Evolutionary conservation across 306 rosid genomes (phyloP).

Genomic region (Datisca glomerata): DNA sequence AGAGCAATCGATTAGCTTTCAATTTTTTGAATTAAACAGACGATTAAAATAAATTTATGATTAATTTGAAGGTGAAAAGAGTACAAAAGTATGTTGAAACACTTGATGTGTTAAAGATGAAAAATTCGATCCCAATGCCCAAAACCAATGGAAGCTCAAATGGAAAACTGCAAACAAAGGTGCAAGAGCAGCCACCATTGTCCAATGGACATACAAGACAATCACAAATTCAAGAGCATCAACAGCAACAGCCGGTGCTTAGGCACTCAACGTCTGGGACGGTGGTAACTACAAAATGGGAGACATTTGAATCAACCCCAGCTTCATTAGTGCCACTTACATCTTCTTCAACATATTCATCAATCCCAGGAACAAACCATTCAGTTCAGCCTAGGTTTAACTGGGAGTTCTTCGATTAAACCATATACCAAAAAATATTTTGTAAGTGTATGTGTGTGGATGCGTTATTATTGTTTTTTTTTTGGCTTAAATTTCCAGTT

Average conservation of each 20-base stretch:
- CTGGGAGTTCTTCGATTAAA: slow-evolving; percentile 76
- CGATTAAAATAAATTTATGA: neutral
- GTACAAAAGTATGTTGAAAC: slow-evolving; percentile 93
- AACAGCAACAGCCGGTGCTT: too few relatives aligned
- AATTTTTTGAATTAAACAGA: neutral
- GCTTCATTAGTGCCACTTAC: slow-evolving; percentile 27
- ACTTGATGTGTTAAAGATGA: slow-evolving; percentile 65
- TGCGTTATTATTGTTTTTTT: too few relatives aligned
- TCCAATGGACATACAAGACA: slow-evolving; percentile 13
- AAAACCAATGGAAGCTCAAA: slow-evolving; percentile 23
- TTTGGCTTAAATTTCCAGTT: slow-evolving; percentile 37
- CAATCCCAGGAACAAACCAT: slow-evolving; percentile 24
- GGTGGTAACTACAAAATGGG: slow-evolving; percentile 91
- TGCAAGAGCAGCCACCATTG: slow-evolving; percentile 18
- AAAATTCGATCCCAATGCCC: slow-evolving; percentile 48
- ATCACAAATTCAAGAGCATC: slow-evolving; percentile 43
- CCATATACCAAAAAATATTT: neutral
- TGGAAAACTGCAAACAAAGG: slow-evolving; percentile 11
- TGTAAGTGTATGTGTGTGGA: slow-evolving; percentile 26
- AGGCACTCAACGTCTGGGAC: slow-evolving; percentile 48
- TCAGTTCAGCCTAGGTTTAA: slow-evolving; percentile 52
- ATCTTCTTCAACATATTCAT: slow-evolving; percentile 24
- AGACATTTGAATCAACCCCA: slow-evolving; percentile 59
- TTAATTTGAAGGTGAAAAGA: slow-evolving; percentile 59
- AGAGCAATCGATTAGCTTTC: too few relatives aligned